phyloP scores from a whole-genome alignment of 495 filamentous ascomycete species.

The Cryomyces antarcticus region DNA sequence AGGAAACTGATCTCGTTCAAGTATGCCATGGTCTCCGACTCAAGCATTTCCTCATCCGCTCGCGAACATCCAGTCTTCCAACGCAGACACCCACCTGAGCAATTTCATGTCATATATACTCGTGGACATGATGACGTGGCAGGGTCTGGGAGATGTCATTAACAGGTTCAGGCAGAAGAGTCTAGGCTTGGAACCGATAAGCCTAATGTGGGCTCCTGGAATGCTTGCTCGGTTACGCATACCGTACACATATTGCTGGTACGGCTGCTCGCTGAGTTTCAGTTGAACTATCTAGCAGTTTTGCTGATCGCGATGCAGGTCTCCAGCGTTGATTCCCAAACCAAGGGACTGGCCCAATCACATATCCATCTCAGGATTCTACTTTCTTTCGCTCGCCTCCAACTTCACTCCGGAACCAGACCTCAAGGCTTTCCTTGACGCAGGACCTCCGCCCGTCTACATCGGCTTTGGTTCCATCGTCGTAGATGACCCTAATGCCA shows the following conservation, averaged over 20 bases:
- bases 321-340: slow-evolving; percentile 38
- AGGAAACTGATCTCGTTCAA: neutral
- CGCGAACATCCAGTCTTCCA: slow-evolving; percentile 29
- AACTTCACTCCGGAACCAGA: slow-evolving; percentile 31
- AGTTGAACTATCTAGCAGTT: neutral
- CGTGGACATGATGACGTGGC: slow-evolving; percentile 48
- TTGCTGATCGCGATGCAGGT: slow-evolving; percentile 16
- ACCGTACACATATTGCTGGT: slow-evolving; percentile 43
- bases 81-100: slow-evolving; percentile 23
- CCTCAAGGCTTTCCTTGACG: slow-evolving; percentile 29
- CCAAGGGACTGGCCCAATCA: slow-evolving; percentile 38
- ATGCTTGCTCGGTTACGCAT: slow-evolving; percentile 26
- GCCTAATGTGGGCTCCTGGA: slow-evolving; percentile 26
- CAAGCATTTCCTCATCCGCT: slow-evolving; percentile 35
- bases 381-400: slow-evolving; percentile 30
- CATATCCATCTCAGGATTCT: slow-evolving; percentile 42
- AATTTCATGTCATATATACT: slow-evolving; percentile 40
- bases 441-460: slow-evolving; percentile 37
- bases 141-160: slow-evolving; percentile 41
- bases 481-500: slow-evolving; percentile 32
- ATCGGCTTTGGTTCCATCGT: slow-evolving; percentile 53
- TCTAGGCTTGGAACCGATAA: slow-evolving; percentile 32
- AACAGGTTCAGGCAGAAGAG: slow-evolving; percentile 31
- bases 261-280: neutral
- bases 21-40: slow-evolving; percentile 37